Percentiles rank a stretch among this genome's conserved stretches.
These are phyloP conservation scores for Xylariaceae sp. DNA, from an alignment of 2,329 filamentous ascomycete species.

Conservation along the genomic window DNA sequence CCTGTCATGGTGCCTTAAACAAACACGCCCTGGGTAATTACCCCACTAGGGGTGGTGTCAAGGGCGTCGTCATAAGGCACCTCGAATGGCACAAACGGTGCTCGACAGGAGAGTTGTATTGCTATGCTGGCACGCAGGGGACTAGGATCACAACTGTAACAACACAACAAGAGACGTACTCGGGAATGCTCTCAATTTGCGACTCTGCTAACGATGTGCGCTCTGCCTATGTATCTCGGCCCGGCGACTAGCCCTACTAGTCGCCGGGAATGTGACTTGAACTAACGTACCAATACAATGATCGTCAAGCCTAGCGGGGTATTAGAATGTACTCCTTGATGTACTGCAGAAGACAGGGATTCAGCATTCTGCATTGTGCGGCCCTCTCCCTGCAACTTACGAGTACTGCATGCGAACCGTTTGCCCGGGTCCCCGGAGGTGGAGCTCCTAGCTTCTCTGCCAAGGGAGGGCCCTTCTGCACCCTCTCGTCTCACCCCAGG, in stretches of 20 bases:
- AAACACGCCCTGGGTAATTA: constrained; percentile 22
- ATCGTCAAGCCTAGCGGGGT: constrained; percentile 27
- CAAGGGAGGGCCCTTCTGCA: constrained; percentile 22
- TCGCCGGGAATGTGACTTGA: constrained; percentile 32
- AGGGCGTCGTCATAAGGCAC: constrained; percentile 30
- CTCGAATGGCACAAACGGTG: constrained; percentile 28
- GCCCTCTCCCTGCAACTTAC: constrained; percentile 21
- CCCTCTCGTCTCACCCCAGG: constrained; percentile 18
- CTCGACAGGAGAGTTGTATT: constrained; percentile 21
- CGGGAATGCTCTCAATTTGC: constrained; percentile 33
- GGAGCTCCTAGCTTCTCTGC: constrained; percentile 16
- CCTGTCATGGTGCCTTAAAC: constrained; percentile 25
- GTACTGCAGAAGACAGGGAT: constrained; percentile 22
- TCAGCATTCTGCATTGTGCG: constrained; percentile 6
- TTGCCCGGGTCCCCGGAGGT: constrained; percentile 19
- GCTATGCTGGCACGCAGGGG: constrained; percentile 29
- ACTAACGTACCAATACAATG: constrained; percentile 29
- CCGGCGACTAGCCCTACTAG: constrained; percentile 13
- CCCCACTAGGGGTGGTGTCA: constrained; percentile 25
- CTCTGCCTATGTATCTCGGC: constrained; percentile 17
- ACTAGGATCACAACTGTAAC: constrained; percentile 25
- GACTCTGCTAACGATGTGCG: constrained; percentile 16
- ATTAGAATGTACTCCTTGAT: constrained; percentile 22
- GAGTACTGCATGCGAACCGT: constrained; percentile 16
- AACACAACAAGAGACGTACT: constrained; percentile 27